Percentiles rank a stretch among this genome's conserved stretches.
Conservation (phyloP, 768 basidiomycete species). For the Psilocybe cubensis region DNA sequence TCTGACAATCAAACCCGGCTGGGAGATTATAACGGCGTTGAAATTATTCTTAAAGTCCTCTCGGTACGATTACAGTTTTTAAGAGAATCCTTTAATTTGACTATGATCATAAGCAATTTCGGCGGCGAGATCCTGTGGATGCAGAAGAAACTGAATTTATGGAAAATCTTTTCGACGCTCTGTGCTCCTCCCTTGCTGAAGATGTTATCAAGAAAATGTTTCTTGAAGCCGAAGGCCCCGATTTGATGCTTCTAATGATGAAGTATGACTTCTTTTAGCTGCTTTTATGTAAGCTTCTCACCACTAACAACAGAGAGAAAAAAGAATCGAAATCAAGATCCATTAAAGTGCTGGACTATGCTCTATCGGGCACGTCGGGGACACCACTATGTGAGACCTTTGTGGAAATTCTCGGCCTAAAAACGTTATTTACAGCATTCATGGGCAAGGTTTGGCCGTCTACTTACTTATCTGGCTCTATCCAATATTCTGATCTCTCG, state of each 20-base stretch:
- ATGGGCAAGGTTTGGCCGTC: conserved; percentile 82
- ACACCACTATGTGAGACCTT: conserved; percentile 79
- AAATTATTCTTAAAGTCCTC: conserved; percentile 71
- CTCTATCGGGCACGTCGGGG: conserved; percentile 79
- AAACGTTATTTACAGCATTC: conserved; percentile 86
- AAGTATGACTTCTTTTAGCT: conserved; percentile 58
- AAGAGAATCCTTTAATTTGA: conserved; percentile 1
- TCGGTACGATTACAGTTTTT: conserved; percentile 59
- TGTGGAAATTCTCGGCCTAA: conserved; percentile 85
- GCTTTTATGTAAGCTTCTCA: neutral
- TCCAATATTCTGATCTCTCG: neutral
- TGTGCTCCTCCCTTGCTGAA: conserved; percentile 88
- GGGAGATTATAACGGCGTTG: conserved; percentile 78
- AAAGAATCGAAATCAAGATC: conserved; percentile 77
- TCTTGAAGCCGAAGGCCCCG: conserved; percentile 89
- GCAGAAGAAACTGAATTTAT: conserved; percentile 96
- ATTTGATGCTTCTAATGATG: conserved; percentile 98
- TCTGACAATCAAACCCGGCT: conserved; percentile 68
- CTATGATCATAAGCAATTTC: conserved; percentile 70
- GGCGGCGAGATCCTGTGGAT: conserved; percentile 80
- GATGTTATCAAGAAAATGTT: conserved; percentile 80
- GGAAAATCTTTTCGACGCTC: conserved; percentile 92
- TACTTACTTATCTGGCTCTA: neutral
- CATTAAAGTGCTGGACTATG: conserved; percentile 91
- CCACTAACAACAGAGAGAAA: conserved; percentile 64